Evolutionary conservation across 1,284 basidiomycete genomes (phyloP).

Genomic region (Boletellus dicymbophilus): DNA sequence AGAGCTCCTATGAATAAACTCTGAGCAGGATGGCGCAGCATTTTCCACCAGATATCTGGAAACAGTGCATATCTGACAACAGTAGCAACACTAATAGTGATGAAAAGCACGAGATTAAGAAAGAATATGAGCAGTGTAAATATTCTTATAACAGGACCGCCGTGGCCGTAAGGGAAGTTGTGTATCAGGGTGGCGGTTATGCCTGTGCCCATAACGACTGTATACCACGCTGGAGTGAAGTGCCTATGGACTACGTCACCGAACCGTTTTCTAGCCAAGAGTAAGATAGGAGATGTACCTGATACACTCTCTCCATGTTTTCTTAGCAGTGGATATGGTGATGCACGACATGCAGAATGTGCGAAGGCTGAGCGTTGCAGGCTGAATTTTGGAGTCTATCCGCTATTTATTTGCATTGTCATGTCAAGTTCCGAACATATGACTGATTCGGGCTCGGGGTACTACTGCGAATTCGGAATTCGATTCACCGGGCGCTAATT

Average conservation of each 20-base stretch:
- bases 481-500: too few species aligned
- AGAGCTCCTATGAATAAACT: constrained; percentile 62
- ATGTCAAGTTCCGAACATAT: too few species aligned
- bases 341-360: too few species aligned
- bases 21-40: constrained; percentile 53
- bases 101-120: constrained; percentile 54
- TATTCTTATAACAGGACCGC: constrained; percentile 32
- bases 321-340: constrained; percentile 26
- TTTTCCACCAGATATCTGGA: constrained; percentile 45
- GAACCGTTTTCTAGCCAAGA: not conserved
- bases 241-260: constrained; percentile 30
- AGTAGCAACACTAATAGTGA: constrained; percentile 44
- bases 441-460: not conserved
- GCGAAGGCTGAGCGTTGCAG: too few species aligned
- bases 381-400: too few species aligned
- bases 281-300: constrained; percentile 7
- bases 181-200: constrained; percentile 40
- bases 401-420: too few species aligned
- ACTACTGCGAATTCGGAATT: constrained; percentile 19
- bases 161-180: constrained; percentile 42
- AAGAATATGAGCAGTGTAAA: constrained; percentile 48
- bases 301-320: constrained; percentile 31
- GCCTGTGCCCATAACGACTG: constrained; percentile 49
- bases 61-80: constrained; percentile 49
- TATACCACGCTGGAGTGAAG: constrained; percentile 49